Evolutionary conservation across 1,139 yeast genomes (phyloP).

Genomic region (Ogataea hybrid): DNA sequence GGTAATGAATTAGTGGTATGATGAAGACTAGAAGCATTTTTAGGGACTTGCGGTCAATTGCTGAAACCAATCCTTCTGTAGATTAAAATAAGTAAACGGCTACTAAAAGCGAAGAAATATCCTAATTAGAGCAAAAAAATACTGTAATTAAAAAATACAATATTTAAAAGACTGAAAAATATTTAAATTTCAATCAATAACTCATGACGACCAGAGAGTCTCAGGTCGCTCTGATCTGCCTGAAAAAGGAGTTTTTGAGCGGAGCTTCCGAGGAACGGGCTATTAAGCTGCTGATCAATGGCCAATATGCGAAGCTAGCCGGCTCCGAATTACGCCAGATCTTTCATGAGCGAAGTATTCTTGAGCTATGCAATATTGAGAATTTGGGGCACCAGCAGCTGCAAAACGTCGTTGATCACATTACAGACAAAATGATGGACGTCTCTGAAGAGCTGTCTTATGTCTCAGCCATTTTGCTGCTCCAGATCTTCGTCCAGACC

Average conservation of each 20-base stretch:
- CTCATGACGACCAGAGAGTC: conserved; percentile 1
- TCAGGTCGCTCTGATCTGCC: conserved; percentile 14
- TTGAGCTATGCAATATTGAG: not conserved
- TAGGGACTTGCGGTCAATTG: no score
- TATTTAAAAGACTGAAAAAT: no score
- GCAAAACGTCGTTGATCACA: conserved; percentile 8
- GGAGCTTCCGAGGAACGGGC: conserved; percentile 1
- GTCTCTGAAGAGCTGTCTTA: conserved; percentile 6
- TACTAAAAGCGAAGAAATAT: not conserved
- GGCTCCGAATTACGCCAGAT: not conserved
- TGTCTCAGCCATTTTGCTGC: conserved; percentile 47
- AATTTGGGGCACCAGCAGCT: conserved; percentile 4
- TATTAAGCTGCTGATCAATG: conserved; percentile 20
- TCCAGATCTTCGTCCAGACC: conserved; percentile 70
- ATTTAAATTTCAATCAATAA: no score
- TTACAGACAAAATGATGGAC: conserved; percentile 5
- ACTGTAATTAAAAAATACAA: no score
- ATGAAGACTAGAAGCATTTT: no score
- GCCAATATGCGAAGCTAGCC: conserved; percentile 26
- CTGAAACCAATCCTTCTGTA: not conserved
- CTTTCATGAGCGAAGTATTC: conserved; percentile 1
- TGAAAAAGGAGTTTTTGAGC: conserved; percentile 15
- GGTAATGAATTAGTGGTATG: no score
- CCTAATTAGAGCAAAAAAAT: no score
- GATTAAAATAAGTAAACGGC: not conserved